phyloP scores from a whole-genome alignment of 140 eudicot species.

The Bidens hawaiensis region DNA sequence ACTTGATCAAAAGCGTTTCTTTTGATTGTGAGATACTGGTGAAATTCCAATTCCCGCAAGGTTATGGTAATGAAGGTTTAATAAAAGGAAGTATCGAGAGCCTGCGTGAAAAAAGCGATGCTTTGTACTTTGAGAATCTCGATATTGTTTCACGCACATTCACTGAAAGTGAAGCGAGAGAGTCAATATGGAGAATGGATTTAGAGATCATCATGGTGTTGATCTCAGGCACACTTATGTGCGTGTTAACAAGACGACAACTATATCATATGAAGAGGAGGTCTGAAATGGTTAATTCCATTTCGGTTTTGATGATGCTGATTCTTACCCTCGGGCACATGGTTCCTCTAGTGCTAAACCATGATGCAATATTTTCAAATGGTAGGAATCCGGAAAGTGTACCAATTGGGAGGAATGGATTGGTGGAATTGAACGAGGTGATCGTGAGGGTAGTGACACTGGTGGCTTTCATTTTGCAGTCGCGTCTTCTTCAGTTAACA shows the following conservation, averaged over 20 bases:
- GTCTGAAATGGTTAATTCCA: constrained; percentile 32
- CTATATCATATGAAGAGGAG: constrained; percentile 38
- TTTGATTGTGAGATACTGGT: constrained; percentile 56
- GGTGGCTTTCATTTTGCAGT: no score
- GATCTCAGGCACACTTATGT: no score
- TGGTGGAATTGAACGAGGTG: constrained; percentile 61
- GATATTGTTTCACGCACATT: constrained; percentile 21
- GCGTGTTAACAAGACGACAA: constrained; percentile 46
- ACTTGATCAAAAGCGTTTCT: constrained; percentile 16
- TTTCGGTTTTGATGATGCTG: no score
- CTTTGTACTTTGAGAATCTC: constrained; percentile 40
- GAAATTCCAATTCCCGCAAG: constrained; percentile 35
- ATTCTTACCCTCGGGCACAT: no score
- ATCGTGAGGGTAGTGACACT: constrained; percentile 45
- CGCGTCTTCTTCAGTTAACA: no score
- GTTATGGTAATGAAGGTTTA: constrained; percentile 1
- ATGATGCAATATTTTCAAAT: constrained; percentile 46
- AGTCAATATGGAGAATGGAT: no score
- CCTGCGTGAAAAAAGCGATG: constrained; percentile 33
- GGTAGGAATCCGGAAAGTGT: constrained; percentile 16
- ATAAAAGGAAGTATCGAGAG: constrained; percentile 51
- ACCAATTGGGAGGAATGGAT: constrained; percentile 23
- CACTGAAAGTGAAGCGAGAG: constrained; percentile 9
- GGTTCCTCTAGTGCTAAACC: no score
- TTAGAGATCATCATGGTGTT: no score